A percentile compares a stretch with the other conserved stretches of the same genome.
Conservation (phyloP, 2,329 filamentous ascomycete genomes). For the Cladosporium sp. region DNA sequence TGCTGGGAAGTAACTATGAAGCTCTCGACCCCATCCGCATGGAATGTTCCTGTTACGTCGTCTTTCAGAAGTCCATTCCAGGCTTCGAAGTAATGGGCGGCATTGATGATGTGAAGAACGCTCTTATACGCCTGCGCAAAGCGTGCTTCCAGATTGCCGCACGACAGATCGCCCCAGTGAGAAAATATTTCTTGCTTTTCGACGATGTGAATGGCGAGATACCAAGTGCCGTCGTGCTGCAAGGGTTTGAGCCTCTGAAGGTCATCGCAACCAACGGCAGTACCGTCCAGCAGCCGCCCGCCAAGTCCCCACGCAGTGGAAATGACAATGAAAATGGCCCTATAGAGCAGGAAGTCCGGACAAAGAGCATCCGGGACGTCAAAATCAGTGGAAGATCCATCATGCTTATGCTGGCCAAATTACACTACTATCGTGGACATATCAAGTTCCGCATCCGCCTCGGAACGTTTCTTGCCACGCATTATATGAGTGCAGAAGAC, state of each 20-base stretch:
- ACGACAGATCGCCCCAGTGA: constrained; percentile 19
- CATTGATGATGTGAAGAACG: constrained; percentile 22
- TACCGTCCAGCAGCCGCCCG: not conserved
- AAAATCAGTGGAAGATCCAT: constrained; percentile 14
- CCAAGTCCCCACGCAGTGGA: not conserved
- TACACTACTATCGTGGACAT: constrained; percentile 31
- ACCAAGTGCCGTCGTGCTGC: not conserved
- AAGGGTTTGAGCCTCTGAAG: not conserved
- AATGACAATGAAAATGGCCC: not conserved
- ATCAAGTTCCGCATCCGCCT: constrained; percentile 31
- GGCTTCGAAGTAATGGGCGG: constrained; percentile 30
- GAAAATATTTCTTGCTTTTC: constrained; percentile 25
- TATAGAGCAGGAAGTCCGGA: not conserved
- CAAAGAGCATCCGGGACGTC: not conserved
- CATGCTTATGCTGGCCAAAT: constrained; percentile 21
- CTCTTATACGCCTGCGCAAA: constrained; percentile 31
- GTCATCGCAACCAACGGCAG: not conserved
- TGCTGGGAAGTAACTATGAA: constrained; percentile 38
- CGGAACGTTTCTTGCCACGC: constrained; percentile 28
- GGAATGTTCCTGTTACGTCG: constrained; percentile 36
- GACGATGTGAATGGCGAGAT: constrained; percentile 4
- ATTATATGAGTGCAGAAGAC: constrained; percentile 19
- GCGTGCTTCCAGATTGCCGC: constrained; percentile 34
- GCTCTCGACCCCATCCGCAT: constrained; percentile 40
- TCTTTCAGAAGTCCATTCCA: constrained; percentile 25